phyloP scores from a whole-genome alignment of 768 basidiomycete genomes.

The Termitomyces titanicus region DNA sequence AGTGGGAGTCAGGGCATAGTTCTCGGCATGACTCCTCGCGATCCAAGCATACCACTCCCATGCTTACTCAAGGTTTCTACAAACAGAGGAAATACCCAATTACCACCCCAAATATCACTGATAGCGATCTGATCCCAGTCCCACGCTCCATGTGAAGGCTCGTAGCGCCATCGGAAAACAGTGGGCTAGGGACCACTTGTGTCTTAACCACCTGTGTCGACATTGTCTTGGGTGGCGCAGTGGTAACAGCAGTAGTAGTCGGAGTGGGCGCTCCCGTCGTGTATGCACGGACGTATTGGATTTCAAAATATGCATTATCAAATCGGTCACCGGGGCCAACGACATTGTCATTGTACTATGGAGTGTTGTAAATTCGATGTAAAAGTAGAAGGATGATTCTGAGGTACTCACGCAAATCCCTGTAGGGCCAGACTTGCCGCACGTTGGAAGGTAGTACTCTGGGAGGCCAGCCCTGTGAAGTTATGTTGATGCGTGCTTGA shows the following conservation, averaged over 20 bases:
- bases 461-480: slow-evolving; percentile 41
- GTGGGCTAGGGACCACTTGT: slow-evolving; percentile 14
- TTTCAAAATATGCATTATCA: slow-evolving; percentile 58
- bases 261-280: slow-evolving; percentile 27
- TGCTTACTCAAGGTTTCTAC: background rate
- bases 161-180: slow-evolving; percentile 6
- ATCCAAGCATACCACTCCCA: too few relatives aligned
- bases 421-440: slow-evolving; percentile 30
- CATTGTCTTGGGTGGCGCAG: slow-evolving; percentile 5
- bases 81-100: background rate
- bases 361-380: background rate
- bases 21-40: too few relatives aligned
- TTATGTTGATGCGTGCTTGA: background rate
- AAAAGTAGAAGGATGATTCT: background rate
- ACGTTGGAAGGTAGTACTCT: slow-evolving; percentile 33
- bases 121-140: background rate
- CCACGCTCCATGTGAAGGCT: background rate
- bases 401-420: slow-evolving; percentile 29
- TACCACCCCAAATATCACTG: background rate
- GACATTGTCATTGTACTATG: slow-evolving; percentile 48
- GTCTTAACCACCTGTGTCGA: slow-evolving; percentile 10
- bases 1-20: too few relatives aligned
- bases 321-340: slow-evolving; percentile 39
- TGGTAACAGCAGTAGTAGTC: slow-evolving; percentile 21
- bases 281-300: slow-evolving; percentile 53